Evolutionary conservation across 2,329 filamentous ascomycete genomes (phyloP), one percentile per base, ranked within the genome.

Genomic region (Cytospora piceae): DNA sequence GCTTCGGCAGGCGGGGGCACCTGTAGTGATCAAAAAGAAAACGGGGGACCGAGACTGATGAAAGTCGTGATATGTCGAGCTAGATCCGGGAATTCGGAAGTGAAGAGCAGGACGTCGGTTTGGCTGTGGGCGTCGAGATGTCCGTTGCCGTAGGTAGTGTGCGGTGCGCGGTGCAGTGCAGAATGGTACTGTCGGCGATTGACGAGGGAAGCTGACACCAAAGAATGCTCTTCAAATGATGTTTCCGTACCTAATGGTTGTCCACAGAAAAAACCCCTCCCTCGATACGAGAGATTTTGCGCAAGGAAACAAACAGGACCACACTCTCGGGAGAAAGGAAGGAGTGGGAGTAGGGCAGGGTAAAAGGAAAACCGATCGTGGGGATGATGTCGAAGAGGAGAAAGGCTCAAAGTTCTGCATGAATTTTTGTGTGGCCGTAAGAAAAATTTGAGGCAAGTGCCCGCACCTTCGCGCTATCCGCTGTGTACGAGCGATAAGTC

Each of bases 401-500:
- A 49, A 49, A 49, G 46, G 46, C 46, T 49, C 46, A 49, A 49
- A 49, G 46, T 49, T 49, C 46, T 49, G 46, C 46, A 24, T 22
- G 46, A 49, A 49, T 49, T 49, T 49, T 49, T 49, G 46, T 49
- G 46, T 49, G 46, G 46, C 46, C 46, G 46, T 49, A 49, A 49
- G 46, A 49, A 49, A 49, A 49, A 49, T 49, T 49, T 49, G 46
- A 49, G 46, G 46, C 46, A 49, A 49, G 46, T 49, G 46, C 46
- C 46, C 46, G 46, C 46, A 49, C 46, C 46, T 49, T 49, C 46
- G 46, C 46, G 46, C 46, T 49, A 49, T 49, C 46, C 46, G 46
- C 46, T 49, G 46, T n/a, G 46, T n/a, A 49, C 20, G 46, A 49
- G 46, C 46, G 46, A 49, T 49, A 49, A 49, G 46, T 49, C 46